phyloP scores from a whole-genome alignment of 1,139 yeast genomes.

The Candida frijolesensis region DNA sequence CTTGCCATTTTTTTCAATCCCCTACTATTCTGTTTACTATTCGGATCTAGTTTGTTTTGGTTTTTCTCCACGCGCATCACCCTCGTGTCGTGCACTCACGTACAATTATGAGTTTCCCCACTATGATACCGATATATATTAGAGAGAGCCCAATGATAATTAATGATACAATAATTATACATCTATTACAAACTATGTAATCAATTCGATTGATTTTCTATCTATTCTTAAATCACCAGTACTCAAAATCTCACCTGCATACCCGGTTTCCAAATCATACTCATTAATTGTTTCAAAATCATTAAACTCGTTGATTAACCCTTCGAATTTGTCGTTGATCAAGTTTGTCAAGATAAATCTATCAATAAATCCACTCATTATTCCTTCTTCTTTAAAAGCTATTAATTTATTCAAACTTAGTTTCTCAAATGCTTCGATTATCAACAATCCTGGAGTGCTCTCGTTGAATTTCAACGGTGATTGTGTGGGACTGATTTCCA shows the following conservation, averaged over 20 bases:
- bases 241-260: slow-evolving; percentile 8
- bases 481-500: slow-evolving; percentile 23
- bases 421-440: slow-evolving; percentile 44
- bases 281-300: slow-evolving; percentile 14
- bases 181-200: slow-evolving; percentile 21
- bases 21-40: too few species aligned
- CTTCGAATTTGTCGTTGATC: slow-evolving; percentile 31
- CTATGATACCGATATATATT: too few species aligned
- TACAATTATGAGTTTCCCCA: too few species aligned
- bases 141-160: too few species aligned
- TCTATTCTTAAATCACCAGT: slow-evolving; percentile 17
- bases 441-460: slow-evolving; percentile 35
- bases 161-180: too few species aligned
- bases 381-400: slow-evolving; percentile 24
- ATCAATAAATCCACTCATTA: slow-evolving; percentile 44
- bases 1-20: not conserved
- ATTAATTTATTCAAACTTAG: slow-evolving; percentile 40
- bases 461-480: slow-evolving; percentile 32
- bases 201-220: slow-evolving; percentile 31
- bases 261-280: slow-evolving; percentile 20
- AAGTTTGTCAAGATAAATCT: slow-evolving; percentile 37
- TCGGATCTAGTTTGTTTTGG: not conserved
- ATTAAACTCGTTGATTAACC: slow-evolving; percentile 21
- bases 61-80: not conserved
- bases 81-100: too few species aligned